These are phyloP conservation scores for Gossypium herbaceum DNA, from an alignment of 345 rosid genomes.

Conservation along the genomic window DNA sequence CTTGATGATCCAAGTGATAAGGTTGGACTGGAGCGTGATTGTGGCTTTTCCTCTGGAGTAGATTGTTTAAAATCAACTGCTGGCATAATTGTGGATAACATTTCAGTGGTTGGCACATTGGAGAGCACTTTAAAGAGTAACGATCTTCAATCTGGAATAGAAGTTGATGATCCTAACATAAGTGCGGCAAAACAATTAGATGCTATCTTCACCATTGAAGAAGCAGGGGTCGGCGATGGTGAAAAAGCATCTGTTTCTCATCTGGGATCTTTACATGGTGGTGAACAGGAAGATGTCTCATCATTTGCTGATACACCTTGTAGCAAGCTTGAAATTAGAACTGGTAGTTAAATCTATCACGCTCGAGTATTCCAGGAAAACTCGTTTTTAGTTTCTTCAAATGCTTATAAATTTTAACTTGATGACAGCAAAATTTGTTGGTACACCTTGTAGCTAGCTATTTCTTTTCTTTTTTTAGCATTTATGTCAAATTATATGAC, in stretches of 20 bases:
- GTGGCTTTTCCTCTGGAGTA: not conserved
- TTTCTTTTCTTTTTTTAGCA: not conserved
- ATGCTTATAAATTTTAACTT: not conserved
- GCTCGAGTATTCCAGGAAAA: not conserved
- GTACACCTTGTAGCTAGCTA: not conserved
- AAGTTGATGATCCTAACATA: not conserved
- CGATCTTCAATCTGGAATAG: not conserved
- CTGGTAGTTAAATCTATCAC: not conserved
- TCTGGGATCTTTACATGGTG: constrained; percentile 5
- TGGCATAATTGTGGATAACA: not conserved
- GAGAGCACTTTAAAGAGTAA: not conserved
- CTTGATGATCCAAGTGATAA: not conserved
- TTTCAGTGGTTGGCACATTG: not conserved
- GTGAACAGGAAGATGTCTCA: constrained; percentile 9
- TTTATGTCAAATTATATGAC: not conserved
- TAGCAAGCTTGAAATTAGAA: constrained; percentile 4
- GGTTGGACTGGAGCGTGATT: constrained; percentile 3
- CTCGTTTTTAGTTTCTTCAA: not conserved
- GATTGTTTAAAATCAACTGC: not conserved
- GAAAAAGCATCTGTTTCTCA: not conserved
- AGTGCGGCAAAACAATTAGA: not conserved
- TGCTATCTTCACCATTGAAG: not conserved
- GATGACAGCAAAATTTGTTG: too few relatives aligned
- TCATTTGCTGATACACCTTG: constrained; percentile 3
- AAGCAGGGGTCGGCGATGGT: not conserved